Evolutionary conservation across 139 green algal genomes (phyloP), one percentile per base, ranked within the genome.

Genomic region (Coelastrella sp.): DNA sequence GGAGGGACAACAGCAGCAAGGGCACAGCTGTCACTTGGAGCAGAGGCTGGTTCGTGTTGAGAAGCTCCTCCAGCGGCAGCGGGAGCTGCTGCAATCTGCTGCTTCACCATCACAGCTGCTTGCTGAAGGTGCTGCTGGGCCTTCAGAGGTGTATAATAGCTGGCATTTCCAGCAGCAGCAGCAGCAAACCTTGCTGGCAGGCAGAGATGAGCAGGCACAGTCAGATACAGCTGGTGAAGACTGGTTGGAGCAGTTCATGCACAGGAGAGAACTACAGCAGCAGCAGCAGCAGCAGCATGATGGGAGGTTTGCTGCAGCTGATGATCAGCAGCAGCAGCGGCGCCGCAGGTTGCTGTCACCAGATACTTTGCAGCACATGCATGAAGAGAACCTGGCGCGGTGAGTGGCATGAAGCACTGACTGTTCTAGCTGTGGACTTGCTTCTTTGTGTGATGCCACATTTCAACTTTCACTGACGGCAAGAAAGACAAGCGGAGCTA

Each of bases 221-320:
- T 61, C 82, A 74, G 59, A 35, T 25, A 7, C 57, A n/a, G 10
- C 10, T n/a, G 81, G 11, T 15, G 7, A 57, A 20, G 24, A 80
- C 56, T 75, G 61, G 81, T 12, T 20, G n/a, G 17, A 35, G 14
- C 82, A 78, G 24, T 24, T 35, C 63, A 75, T 76, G 60, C 35
- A 49, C 35, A 49, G 35, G 3, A 49, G 35, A 49, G 35, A 49
- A 49, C 35, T 49, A 49, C 35, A 49, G 35, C 35, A 68, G 9
- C 60, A 76, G 58, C 60, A 87, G 76, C 81, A 75, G 81, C 81
- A 87, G 81, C 49, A 83, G 35, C 35, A 11, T 83, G 10, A 63
- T 14, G 35, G n/a, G 19, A 12, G 14, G 15, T 7, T 12, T 83
- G 78, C 1, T 24, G 14, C 6, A 25, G 78, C 7, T 59, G 74